phyloP scores from a whole-genome alignment of 768 basidiomycete genomes.

The Leccinum subgranulosum region DNA sequence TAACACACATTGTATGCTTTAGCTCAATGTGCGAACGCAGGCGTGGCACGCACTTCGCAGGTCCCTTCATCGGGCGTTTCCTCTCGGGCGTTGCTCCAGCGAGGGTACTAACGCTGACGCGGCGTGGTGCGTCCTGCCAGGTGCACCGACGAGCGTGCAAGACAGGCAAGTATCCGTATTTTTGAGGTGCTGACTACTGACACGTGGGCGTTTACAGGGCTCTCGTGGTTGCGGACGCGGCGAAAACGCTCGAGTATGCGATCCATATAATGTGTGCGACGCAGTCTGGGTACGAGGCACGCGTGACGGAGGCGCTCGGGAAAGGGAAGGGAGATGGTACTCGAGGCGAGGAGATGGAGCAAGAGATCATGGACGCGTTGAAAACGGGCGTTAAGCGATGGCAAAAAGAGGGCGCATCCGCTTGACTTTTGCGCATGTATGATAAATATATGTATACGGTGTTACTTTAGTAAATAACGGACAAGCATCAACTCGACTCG shows the following conservation, averaged over 20 bases:
- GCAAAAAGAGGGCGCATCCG: neutral
- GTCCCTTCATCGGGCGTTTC: conserved; percentile 31
- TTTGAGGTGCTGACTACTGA: neutral
- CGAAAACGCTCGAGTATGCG: conserved; percentile 47
- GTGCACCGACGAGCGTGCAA: conserved; percentile 13
- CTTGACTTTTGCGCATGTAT: neutral
- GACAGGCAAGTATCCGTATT: conserved; percentile 19
- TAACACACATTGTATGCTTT: no score
- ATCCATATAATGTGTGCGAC: conserved; percentile 51
- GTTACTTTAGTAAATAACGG: neutral
- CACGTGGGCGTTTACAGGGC: conserved; percentile 30
- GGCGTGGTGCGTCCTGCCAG: conserved; percentile 27
- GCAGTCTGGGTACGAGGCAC: conserved; percentile 44
- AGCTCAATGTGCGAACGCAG: conserved; percentile 37
- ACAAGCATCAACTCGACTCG: neutral
- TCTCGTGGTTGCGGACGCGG: conserved; percentile 38
- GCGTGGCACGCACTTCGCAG: conserved; percentile 40
- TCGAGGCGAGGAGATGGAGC: neutral
- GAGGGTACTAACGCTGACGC: neutral
- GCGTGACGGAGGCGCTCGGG: conserved; percentile 29
- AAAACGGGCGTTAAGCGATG: conserved; percentile 2
- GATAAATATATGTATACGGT: neutral
- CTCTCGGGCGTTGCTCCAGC: neutral
- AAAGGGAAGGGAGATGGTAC: neutral
- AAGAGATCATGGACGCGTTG: conserved; percentile 14